Base-by-base conservation (phyloP, 1,139 yeast genomes). In the Blastobotrys serpentis region DNA sequence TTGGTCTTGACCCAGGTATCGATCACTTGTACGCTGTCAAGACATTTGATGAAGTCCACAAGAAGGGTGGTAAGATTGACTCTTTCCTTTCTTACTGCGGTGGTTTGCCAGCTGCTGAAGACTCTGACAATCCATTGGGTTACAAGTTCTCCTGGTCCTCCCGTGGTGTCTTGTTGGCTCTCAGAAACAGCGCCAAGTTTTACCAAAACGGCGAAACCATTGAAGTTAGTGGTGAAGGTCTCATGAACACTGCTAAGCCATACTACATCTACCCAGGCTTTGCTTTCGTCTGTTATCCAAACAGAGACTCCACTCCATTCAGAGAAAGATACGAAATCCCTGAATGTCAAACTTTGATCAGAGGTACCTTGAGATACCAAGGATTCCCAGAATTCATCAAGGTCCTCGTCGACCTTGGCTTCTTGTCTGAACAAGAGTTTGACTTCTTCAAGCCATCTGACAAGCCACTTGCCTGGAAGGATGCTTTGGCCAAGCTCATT, bases 121-220 rank as follows among this genome's bases (percentile, higher is more conserved):
- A 83, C 70, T 90, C 98, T 30, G 96, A 88, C 74, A 92, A 92
- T 73, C 98, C 98, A 52, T 79, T 92, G 69, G 98, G 98, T 59
- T 92, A 92, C 81, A 92, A 92, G 77, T 92, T 92, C 74, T 90
- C 98, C 42, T 92, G 98, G 98, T 88, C 97, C 41, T 89, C 98
- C 43, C 84, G 98, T 72, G 98, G 98, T 72, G 98, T 92, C 42
- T 76, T 92, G 65, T 79, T 92, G 64, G 98, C 98, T 21, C 79
- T 92, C 67, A 84, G 96, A 78, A 92, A 92, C 77, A 76, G 86
- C 54, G 98, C 98, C 57, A 82, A 80, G 64, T 90, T 82, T 76
- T 90, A 84, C 81, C 75, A 84, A 72, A 83, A 88, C 64, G 98
- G 97, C 62, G 69, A 87, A 67, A 71, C 88, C 60, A 95, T 78